Base-by-base conservation (phyloP, 106 monocot species). In the Phalaenopsis equestris region DNA sequence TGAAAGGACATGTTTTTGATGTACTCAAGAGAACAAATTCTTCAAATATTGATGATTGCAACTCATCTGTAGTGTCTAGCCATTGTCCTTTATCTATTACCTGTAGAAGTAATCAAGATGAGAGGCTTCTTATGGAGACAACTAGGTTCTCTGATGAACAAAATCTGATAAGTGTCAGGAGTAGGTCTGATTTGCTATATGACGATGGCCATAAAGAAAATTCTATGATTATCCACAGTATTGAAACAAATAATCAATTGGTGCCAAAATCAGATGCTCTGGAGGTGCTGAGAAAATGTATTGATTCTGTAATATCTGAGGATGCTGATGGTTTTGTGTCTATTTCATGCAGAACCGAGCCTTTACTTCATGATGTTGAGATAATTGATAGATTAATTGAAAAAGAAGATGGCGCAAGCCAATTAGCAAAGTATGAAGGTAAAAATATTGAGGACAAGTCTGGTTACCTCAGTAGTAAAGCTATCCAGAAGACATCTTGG, bases 321-420 rank as follows among this genome's bases (percentile, higher is more conserved):
- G 89, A 89, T n/a, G 77, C 87, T 76, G 93, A 91, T 86, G 89
- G 77, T 67, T 77, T 93, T 21, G 89, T 84, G 55, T 75, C 85
- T 79, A 80, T 86, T 81, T 79, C 87, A 82, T 85, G 85, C 52
- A 93, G 83, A 81, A 83, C 18, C 61, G 18, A 61, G 18, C 6
- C 61, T 61, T 61, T 61, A 5, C 82, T 48, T 75, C 85, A 83
- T 56, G 84, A 78, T 12, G 12, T 67, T 21, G 58, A 72, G 41
- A 38, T n/a, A 36, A 38, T 23, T 48, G 61, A 72, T 81, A 57
- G 67, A 55, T n/a, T 42, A 48, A 30, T 23, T 6, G 6, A 48
- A 43, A 42, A 21, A 14, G 65, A 19, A 24, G 55, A 83, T 49
- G 79, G 86, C 12, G 21, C 47, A 52, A 41, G 67, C 45, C 77